Percentiles rank a stretch among this genome's conserved stretches.
Evolutionary conservation across 139 green algal species (phyloP).

Genomic region (Chlorella ohadii): DNA sequence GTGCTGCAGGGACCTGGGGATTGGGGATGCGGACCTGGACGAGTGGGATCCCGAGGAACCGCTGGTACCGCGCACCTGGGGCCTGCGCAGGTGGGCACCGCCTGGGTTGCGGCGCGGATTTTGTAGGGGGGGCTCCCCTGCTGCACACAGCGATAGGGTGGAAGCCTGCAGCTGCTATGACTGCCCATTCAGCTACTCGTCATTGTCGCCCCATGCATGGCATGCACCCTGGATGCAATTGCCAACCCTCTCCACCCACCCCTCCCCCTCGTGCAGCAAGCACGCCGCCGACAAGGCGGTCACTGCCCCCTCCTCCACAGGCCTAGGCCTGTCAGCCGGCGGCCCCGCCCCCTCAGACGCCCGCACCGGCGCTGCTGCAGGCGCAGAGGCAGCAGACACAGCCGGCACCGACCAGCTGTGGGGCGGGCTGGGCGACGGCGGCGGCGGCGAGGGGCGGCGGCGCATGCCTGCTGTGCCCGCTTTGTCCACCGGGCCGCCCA

Average conservation of each 20-base stretch:
- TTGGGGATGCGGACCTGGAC: background rate
- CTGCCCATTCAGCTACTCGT: too few relatives aligned
- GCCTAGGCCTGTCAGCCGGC: conserved; percentile 6
- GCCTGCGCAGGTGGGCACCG: background rate
- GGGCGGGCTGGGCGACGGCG: background rate
- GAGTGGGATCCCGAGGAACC: background rate
- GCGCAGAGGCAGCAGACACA: background rate
- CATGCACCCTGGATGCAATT: too few relatives aligned
- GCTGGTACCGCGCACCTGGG: conserved; percentile 14
- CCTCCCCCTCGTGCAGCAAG: background rate
- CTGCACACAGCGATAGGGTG: too few relatives aligned
- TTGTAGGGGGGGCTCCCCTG: too few relatives aligned
- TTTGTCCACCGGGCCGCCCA: conserved; percentile 1
- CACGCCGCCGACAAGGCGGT: background rate
- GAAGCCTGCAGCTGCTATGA: too few relatives aligned
- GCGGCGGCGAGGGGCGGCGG: background rate
- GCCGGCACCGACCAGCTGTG: conserved; percentile 3
- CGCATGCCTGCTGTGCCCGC: background rate
- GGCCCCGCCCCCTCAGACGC: conserved; percentile 11
- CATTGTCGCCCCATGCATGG: too few relatives aligned
- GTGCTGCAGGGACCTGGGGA: background rate
- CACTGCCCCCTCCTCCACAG: conserved; percentile 7
- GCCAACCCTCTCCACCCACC: too few relatives aligned
- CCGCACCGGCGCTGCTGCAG: background rate
- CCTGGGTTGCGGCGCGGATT: too few relatives aligned